Evolutionary conservation across 257 asterid species (phyloP).

Genomic region (Cinchona pubescens): DNA sequence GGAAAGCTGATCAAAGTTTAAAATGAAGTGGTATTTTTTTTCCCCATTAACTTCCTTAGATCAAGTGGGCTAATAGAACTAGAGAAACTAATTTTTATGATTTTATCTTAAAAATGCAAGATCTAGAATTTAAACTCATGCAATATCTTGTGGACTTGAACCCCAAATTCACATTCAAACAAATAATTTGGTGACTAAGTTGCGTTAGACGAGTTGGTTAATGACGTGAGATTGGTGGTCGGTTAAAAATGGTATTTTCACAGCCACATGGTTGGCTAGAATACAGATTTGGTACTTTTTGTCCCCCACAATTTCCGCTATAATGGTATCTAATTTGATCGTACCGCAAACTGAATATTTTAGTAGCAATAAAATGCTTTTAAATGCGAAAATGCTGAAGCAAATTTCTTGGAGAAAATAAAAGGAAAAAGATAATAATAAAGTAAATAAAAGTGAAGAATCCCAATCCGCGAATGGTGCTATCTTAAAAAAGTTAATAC

Average conservation of each 20-base stretch:
- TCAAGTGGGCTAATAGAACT: no score
- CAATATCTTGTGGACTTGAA: no score
- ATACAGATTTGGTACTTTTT: constrained; percentile 3
- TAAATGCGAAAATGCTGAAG: background rate
- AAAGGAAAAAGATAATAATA: no score
- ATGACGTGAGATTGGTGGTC: background rate
- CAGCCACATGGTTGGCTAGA: background rate
- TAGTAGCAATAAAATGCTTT: background rate
- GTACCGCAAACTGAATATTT: no score
- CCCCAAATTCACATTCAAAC: no score
- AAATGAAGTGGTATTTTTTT: no score
- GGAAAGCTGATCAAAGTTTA: background rate
- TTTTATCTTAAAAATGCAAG: no score
- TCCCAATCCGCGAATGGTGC: background rate
- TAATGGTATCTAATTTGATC: background rate
- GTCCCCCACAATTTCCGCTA: background rate
- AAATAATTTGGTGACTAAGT: no score
- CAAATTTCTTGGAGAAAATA: background rate
- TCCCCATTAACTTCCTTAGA: no score
- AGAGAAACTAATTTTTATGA: no score
- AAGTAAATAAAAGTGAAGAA: background rate
- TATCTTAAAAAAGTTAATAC: background rate
- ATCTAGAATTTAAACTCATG: no score
- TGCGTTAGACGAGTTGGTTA: no score
- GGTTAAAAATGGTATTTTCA: background rate